A percentile compares a stretch with the other conserved stretches of the same genome.
Conservation (phyloP, 129 eudicot genomes). For the Deinandra increscens region DNA sequence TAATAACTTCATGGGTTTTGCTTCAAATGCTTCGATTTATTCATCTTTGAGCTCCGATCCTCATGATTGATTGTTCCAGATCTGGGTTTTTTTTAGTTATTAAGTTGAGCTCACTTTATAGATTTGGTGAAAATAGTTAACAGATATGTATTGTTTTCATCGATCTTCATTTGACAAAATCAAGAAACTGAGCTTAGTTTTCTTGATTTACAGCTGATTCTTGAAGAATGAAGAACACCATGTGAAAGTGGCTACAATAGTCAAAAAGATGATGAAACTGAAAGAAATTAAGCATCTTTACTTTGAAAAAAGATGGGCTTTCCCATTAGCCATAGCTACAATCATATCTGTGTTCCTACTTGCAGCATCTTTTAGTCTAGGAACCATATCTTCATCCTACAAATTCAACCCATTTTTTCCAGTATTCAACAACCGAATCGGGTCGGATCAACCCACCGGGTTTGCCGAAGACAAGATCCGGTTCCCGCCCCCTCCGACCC, state of each 20-base stretch:
- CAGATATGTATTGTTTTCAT: slow-evolving; percentile 15
- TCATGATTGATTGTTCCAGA: neutral
- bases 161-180: neutral
- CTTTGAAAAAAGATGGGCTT: slow-evolving; percentile 75
- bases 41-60: slow-evolving; percentile 7
- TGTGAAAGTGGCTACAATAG: slow-evolving; percentile 17
- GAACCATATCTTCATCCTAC: slow-evolving; percentile 52
- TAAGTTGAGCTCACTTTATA: slow-evolving; percentile 10
- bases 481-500: slow-evolving; percentile 44
- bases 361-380: slow-evolving; percentile 66
- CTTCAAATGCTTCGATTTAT: neutral
- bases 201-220: slow-evolving; percentile 6
- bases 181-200: slow-evolving; percentile 13
- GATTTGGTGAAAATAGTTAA: neutral
- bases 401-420: slow-evolving; percentile 57
- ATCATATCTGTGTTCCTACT: slow-evolving; percentile 55
- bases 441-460: slow-evolving; percentile 28
- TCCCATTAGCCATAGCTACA: slow-evolving; percentile 59
- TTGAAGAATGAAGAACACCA: slow-evolving; percentile 22
- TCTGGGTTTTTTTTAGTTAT: slow-evolving; percentile 16
- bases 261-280: slow-evolving; percentile 33
- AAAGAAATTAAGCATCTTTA: slow-evolving; percentile 39
- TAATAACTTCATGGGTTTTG: neutral
- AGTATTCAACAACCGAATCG: slow-evolving; percentile 35
- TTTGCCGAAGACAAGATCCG: slow-evolving; percentile 43